Base-by-base conservation (phyloP, 345 rosid genomes). In the Populus ilicifolia region DNA sequence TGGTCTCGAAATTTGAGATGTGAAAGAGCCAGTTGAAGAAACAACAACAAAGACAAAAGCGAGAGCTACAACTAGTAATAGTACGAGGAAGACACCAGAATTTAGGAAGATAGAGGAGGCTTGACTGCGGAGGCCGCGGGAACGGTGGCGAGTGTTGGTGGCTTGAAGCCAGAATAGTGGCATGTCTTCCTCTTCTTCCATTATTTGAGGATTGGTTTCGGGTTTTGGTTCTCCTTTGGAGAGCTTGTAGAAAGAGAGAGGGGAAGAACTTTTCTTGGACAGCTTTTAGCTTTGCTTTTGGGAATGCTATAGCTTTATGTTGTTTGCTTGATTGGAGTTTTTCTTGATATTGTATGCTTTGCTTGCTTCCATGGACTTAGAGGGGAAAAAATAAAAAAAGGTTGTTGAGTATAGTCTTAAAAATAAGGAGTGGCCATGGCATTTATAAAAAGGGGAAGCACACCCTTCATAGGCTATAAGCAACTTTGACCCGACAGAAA, bases 91-190 rank as follows among this genome's bases (percentile, higher is more conserved):
- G 7, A 84, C 48, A 50, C 93, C 93, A 21, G 89, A 84, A 74
- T 83, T 88, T 66, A 86, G 77, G 70, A 87, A 82, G 79, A 84
- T 5, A 5, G 87, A 82, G 36, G 86, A 84, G 2, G 84, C 67
- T 13, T 83, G 81, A 16, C 83, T 74, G 30, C 81, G 81, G 52
- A 79, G 77, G 52, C 87, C 84, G 77, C 72, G 80, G 44, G 75
- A 69, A 80, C 88, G 77, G 75, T 75, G 81, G 71, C 7, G 80
- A 21, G 21, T 8, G 79, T 63, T 67, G 73, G 81, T 35, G 67
- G 86, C n/a, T 63, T 88, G 89, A 71, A 89, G 88, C 98, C 97
- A 94, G 69, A 90, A 92, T 20, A 91, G 94, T 17, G 94, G 72
- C 59, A 50, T 68, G 77, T 89, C 88, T 81, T 86, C 87, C 30